phyloP scores from a whole-genome alignment of 352 stramenopile genomes.

The Phytopythium aichiense region DNA sequence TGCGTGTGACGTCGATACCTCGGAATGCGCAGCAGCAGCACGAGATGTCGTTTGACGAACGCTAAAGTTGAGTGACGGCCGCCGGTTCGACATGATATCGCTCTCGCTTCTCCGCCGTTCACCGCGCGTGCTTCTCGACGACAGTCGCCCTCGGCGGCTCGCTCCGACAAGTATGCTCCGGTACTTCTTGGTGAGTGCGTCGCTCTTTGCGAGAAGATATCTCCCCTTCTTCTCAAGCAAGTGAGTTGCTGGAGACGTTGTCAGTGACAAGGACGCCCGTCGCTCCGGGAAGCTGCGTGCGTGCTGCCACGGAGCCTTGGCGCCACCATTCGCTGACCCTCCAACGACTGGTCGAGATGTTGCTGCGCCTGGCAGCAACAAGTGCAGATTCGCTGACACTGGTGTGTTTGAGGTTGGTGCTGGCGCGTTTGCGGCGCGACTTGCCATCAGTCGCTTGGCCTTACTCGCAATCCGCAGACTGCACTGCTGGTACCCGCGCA shows the following conservation, averaged over 20 bases:
- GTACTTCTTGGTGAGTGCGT: conserved; percentile 34
- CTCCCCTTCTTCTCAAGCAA: conserved; percentile 65
- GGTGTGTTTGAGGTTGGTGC: too few relatives aligned
- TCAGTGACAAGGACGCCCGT: not conserved
- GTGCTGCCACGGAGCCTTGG: not conserved
- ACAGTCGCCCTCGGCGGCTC: not conserved
- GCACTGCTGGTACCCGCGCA: conserved; percentile 35
- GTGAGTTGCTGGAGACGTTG: conserved; percentile 28
- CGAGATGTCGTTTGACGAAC: not conserved
- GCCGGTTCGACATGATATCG: not conserved
- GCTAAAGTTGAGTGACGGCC: conserved; percentile 1
- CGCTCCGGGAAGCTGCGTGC: not conserved
- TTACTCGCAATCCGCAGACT: conserved; percentile 39
- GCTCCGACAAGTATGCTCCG: conserved; percentile 4
- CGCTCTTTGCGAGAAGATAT: conserved; percentile 45
- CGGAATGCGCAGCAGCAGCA: not conserved
- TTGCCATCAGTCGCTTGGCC: conserved; percentile 22
- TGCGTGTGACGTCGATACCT: not conserved
- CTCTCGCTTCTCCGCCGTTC: not conserved
- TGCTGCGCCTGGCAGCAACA: not conserved
- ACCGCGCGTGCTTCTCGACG: not conserved
- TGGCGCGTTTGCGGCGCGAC: not conserved
- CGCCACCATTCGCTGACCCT: not conserved
- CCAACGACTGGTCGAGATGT: not conserved
- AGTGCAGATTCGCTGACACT: not conserved